Conservation (phyloP, 2,329 filamentous ascomycete genomes). For the Verticillium isaacii region DNA sequence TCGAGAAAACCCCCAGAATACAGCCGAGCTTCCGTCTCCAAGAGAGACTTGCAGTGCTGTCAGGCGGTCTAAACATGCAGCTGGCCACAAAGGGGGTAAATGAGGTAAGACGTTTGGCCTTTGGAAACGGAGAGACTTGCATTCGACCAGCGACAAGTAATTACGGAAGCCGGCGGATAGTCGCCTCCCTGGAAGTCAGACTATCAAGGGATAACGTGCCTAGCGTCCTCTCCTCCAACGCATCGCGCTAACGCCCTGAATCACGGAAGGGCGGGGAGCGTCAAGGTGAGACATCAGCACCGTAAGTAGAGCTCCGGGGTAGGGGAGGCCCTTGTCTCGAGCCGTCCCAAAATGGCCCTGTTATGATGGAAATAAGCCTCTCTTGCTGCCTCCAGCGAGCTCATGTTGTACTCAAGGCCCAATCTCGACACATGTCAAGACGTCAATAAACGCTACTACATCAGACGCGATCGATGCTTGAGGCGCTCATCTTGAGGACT, state of each 20-base stretch:
- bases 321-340: not conserved
- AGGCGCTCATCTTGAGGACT: too few relatives aligned
- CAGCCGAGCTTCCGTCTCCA: too few relatives aligned
- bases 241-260: not conserved
- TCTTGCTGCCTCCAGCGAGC: too few relatives aligned
- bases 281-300: not conserved
- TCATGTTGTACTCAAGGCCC: too few relatives aligned
- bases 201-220: not conserved
- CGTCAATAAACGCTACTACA: too few relatives aligned
- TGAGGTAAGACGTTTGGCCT: not conserved
- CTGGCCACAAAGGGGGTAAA: not conserved
- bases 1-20: too few relatives aligned
- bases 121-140: not conserved
- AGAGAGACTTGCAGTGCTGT: too few relatives aligned
- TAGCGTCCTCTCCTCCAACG: not conserved
- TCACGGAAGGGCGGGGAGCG: not conserved
- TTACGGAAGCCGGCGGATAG: not conserved
- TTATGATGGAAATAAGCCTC: too few relatives aligned
- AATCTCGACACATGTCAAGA: too few relatives aligned
- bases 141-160: not conserved
- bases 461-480: too few relatives aligned
- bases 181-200: not conserved
- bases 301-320: not conserved
- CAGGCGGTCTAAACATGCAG: not conserved
- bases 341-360: too few relatives aligned